These are phyloP conservation scores for Rhodotorula sp. DNA, from an alignment of 1,284 basidiomycete species.

Conservation along the genomic window DNA sequence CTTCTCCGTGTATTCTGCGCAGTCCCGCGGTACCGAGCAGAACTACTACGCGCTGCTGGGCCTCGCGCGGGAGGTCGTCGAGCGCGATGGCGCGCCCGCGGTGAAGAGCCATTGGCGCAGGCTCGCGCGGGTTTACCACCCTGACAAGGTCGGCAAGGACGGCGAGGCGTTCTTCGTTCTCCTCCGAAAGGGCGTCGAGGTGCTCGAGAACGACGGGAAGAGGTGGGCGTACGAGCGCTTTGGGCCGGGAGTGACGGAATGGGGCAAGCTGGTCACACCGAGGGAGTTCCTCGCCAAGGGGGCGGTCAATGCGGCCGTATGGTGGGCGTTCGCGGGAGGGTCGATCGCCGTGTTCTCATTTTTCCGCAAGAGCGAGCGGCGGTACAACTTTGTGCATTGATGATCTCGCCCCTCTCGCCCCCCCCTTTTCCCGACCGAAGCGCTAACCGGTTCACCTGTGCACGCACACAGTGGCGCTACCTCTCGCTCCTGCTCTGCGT, in stretches of 20 bases:
- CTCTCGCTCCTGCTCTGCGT: slow-evolving; percentile 55
- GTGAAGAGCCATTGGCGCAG: slow-evolving; percentile 39
- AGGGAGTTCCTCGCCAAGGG: slow-evolving; percentile 40
- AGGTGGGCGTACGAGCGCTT: slow-evolving; percentile 46
- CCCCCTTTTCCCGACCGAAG: slow-evolving; percentile 35
- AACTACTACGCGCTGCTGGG: slow-evolving; percentile 43
- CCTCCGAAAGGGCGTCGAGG: slow-evolving; percentile 35
- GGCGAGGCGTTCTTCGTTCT: slow-evolving; percentile 39
- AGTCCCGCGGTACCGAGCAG: slow-evolving; percentile 1
- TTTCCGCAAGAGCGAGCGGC: slow-evolving; percentile 43
- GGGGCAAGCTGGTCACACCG: slow-evolving; percentile 35
- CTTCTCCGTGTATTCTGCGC: slow-evolving; percentile 17
- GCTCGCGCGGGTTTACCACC: slow-evolving; percentile 42
- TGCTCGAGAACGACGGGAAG: slow-evolving; percentile 32
- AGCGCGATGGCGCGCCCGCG: slow-evolving; percentile 9
- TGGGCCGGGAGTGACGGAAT: slow-evolving; percentile 27
- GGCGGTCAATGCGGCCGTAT: slow-evolving; percentile 19
- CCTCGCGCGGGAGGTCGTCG: slow-evolving; percentile 27
- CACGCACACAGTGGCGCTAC: slow-evolving; percentile 61
- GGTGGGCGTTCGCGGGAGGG: slow-evolving; percentile 35
- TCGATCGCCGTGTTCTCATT: slow-evolving; percentile 35
- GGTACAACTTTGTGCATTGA: slow-evolving; percentile 40
- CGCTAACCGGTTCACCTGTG: no score
- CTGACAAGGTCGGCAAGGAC: slow-evolving; percentile 40
- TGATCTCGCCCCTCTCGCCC: slow-evolving; percentile 35